These are phyloP conservation scores for Mycena filopes DNA, from an alignment of 768 basidiomycete species.

Conservation along the genomic window DNA sequence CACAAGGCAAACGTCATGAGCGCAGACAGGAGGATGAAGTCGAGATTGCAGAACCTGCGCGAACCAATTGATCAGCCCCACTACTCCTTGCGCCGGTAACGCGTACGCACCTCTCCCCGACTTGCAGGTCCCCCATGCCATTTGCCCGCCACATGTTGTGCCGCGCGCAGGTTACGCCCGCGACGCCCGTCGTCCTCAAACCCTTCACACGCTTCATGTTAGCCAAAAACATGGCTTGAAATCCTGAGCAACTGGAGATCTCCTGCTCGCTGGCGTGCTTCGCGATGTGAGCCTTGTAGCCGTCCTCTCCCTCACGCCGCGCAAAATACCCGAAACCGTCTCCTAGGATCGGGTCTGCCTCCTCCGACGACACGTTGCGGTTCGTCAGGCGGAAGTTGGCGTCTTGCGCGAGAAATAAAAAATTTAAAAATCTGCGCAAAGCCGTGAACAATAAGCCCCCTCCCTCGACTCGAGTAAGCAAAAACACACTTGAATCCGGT, in stretches of 20 bases:
- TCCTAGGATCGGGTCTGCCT: not conserved
- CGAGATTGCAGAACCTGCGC: slow-evolving; percentile 34
- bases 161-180: not conserved
- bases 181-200: slow-evolving; percentile 9
- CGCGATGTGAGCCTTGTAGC: not conserved
- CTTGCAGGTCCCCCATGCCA: slow-evolving; percentile 34
- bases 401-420: slow-evolving; percentile 6
- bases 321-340: slow-evolving; percentile 7
- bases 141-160: slow-evolving; percentile 23
- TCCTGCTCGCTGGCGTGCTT: not conserved
- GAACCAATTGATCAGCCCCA: not conserved
- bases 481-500: too few relatives aligned
- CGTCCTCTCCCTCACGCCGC: not conserved
- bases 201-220: not conserved
- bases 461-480: too few relatives aligned
- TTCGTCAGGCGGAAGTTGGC: not conserved
- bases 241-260: slow-evolving; percentile 8
- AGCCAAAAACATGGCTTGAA: not conserved
- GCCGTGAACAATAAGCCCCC: too few relatives aligned
- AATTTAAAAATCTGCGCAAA: not conserved
- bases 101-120: slow-evolving; percentile 29
- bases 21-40: slow-evolving; percentile 25
- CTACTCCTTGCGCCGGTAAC: too few relatives aligned
- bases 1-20: slow-evolving; percentile 3
- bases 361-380: not conserved